Percentiles rank a stretch among this genome's conserved stretches.
Evolutionary conservation across 345 rosid genomes (phyloP).

Genomic region (Gossypium australe): DNA sequence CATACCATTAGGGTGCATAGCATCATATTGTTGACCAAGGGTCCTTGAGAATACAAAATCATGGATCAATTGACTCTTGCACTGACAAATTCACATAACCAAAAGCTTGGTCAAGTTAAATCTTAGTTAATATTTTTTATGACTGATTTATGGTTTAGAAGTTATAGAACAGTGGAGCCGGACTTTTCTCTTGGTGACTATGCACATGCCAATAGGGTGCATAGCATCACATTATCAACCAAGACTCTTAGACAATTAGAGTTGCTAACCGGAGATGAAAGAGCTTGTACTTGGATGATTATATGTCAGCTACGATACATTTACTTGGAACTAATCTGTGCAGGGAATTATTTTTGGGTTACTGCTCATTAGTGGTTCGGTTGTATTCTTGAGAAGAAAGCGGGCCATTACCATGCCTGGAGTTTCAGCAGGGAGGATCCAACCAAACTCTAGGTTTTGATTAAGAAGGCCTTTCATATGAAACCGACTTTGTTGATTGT

Average conservation of each 20-base stretch:
- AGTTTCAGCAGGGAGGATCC: slow-evolving; percentile 52
- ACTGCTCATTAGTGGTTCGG: slow-evolving; percentile 55
- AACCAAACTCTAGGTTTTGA: slow-evolving; percentile 59
- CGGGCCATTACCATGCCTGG: slow-evolving; percentile 44
- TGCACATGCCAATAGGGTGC: background rate
- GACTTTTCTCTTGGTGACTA: background rate
- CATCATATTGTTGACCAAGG: background rate
- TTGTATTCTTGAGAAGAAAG: slow-evolving; percentile 58
- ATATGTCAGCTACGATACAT: background rate
- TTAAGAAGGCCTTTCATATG: background rate
- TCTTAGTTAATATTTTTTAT: background rate
- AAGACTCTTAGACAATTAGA: background rate
- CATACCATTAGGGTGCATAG: background rate
- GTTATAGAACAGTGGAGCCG: background rate
- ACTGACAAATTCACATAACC: background rate
- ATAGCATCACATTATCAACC: background rate
- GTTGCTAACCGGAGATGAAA: background rate
- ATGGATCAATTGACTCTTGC: background rate
- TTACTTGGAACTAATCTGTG: slow-evolving; percentile 5
- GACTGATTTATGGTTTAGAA: background rate
- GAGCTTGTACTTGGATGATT: background rate
- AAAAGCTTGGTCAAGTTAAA: background rate
- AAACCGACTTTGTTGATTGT: background rate
- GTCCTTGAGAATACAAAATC: background rate
- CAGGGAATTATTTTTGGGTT: slow-evolving; percentile 58